These are phyloP conservation scores for Silene vulgaris DNA, from an alignment of 179 eudicot species.

Conservation along the genomic window DNA sequence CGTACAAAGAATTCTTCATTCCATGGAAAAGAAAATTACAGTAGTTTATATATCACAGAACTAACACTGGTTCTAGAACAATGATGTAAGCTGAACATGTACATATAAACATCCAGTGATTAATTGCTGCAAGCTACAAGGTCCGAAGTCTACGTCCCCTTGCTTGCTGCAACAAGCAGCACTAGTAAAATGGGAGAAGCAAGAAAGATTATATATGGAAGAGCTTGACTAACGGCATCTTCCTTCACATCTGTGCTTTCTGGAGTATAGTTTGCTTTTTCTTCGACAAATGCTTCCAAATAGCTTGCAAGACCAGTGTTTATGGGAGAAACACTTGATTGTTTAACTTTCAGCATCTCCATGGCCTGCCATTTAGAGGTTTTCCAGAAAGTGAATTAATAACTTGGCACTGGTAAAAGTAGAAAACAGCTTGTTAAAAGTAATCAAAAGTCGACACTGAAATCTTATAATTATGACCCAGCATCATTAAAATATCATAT, in stretches of 20 bases:
- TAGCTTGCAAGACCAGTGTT: slow-evolving; percentile 54
- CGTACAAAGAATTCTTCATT: background rate
- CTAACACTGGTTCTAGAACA: background rate
- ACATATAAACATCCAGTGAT: background rate
- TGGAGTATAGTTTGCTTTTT: slow-evolving; percentile 32
- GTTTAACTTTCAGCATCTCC: slow-evolving; percentile 69
- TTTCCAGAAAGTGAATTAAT: background rate
- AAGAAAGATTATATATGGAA: slow-evolving; percentile 59
- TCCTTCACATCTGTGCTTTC: slow-evolving; percentile 39
- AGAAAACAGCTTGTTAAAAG: background rate
- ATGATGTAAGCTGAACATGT: slow-evolving; percentile 1
- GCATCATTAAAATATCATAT: background rate
- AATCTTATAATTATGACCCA: background rate
- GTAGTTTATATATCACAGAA: background rate
- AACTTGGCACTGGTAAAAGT: background rate
- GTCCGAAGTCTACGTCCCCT: slow-evolving; percentile 28
- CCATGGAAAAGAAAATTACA: background rate
- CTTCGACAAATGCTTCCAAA: slow-evolving; percentile 70
- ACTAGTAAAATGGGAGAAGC: slow-evolving; percentile 59
- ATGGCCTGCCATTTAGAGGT: slow-evolving; percentile 58
- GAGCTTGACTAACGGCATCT: slow-evolving; percentile 39
- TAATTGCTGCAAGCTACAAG: background rate
- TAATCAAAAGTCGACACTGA: background rate
- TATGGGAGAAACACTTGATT: slow-evolving; percentile 30
- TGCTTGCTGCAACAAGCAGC: slow-evolving; percentile 42